Evolutionary conservation across 1,139 yeast species (phyloP), one percentile per base, ranked within the genome.

Genomic region (Pneumocystis carinii): DNA sequence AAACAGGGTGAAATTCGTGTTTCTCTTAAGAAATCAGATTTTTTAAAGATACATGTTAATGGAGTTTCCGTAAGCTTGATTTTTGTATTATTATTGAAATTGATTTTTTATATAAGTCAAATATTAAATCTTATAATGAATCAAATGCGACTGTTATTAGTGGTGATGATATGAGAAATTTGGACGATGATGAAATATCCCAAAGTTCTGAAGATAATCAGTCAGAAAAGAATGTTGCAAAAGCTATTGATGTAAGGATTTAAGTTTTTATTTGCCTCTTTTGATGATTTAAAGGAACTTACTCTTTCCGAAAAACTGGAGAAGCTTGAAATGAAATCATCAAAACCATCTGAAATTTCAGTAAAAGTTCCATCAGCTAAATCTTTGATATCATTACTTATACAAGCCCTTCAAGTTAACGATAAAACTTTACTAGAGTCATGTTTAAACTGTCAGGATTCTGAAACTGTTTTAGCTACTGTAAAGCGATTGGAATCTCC

Each of bases 361-460:
- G 70, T 58, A 65, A 68, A 53, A 64, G 64, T 61, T 58, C 68
- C 63, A 62, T 19, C 74, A 4, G 74, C 76, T 7, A 76, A 75
- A 10, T 70, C 77, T 1, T 70, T 77, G 60, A 72, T 78, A 3
- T 72, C 75, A 2, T 70, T 77, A 38, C 70, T 77, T 35, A 70
- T 73, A 59, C 80, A 78, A 67, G 77, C 80, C 0, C 70, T 77
- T 61, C 72, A 71, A 63, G 71, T 78, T 27, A 74, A 75, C 63
- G 80, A 77, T 66, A 72, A 72, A 61, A 71, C 76, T 37, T 68
- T 77, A 58, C 68, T 77, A 66, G 97, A 94, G 73, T 82, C 89
- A 0, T 96, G 95, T 12, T 78, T 94, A 68, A 79, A 81, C 67
- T 85, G 84, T 69, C 81, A 84, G 63, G 96, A 92, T 71, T 87